Conservation (phyloP, 163 green algal genomes). For the Picocystis sp. region DNA sequence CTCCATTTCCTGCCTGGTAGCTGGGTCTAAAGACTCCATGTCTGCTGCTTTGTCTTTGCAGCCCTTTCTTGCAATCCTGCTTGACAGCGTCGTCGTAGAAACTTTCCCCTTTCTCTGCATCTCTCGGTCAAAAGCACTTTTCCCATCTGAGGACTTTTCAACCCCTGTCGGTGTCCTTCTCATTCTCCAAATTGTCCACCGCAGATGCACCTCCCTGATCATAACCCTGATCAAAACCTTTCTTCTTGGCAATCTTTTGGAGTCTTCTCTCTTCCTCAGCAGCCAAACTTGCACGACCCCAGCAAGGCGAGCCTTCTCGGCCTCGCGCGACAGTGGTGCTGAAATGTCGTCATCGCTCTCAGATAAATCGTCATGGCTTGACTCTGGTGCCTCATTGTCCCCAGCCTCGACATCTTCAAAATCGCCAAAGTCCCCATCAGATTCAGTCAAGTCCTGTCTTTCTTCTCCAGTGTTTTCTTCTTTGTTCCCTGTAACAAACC, state of each 20-base stretch:
- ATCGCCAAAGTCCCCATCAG: conserved; percentile 38
- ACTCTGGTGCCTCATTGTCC: conserved; percentile 6
- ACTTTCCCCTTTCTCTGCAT: conserved; percentile 28
- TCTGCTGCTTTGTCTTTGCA: conserved; percentile 40
- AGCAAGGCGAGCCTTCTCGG: conserved; percentile 2
- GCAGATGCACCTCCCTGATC: conserved; percentile 25
- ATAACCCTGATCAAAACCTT: conserved; percentile 57
- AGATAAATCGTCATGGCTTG: background rate
- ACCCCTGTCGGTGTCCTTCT: background rate
- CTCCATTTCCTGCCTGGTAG: conserved; percentile 54
- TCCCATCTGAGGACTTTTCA: background rate
- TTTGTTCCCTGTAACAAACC: conserved; percentile 6
- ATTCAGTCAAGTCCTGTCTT: conserved; percentile 2
- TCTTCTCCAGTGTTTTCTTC: background rate
- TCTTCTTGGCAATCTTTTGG: conserved; percentile 65
- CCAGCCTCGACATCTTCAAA: conserved; percentile 93
- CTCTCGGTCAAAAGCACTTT: conserved; percentile 7
- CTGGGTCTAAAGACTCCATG: conserved; percentile 53
- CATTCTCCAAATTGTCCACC: background rate
- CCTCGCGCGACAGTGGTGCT: conserved; percentile 38
- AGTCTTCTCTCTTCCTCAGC: conserved; percentile 12
- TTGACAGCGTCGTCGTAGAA: conserved; percentile 82
- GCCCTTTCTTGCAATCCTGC: conserved; percentile 52
- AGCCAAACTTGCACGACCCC: conserved; percentile 30
- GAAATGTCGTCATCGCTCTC: conserved; percentile 11